phyloP scores from a whole-genome alignment of 768 basidiomycete species.

The Kondoa malvinella region DNA sequence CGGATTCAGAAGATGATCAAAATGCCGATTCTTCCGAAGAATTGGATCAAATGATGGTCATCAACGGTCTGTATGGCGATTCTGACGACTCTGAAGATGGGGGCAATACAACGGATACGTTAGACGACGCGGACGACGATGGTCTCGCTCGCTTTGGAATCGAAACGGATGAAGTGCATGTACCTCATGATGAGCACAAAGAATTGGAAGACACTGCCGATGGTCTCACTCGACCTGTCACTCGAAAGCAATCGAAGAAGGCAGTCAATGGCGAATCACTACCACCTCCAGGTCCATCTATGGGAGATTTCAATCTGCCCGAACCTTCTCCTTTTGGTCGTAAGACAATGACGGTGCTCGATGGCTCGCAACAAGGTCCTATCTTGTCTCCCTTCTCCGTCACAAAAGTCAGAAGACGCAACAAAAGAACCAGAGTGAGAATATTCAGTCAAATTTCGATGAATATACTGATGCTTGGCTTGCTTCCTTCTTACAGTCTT shows the following conservation, averaged over 20 bases:
- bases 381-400: conserved; percentile 5
- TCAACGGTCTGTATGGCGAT: not conserved
- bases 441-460: not conserved
- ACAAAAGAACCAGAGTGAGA: not conserved
- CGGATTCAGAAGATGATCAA: not conserved
- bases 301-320: not conserved
- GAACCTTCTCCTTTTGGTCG: not conserved
- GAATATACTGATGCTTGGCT: not conserved
- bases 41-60: conserved; percentile 9
- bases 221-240: conserved; percentile 11
- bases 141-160: conserved; percentile 24
- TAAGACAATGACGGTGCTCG: not conserved
- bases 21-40: conserved; percentile 1
- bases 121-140: conserved; percentile 21
- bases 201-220: conserved; percentile 14
- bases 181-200: conserved; percentile 17
- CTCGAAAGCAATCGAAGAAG: not conserved
- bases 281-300: not conserved
- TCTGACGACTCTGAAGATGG: conserved; percentile 17
- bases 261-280: not conserved
- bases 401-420: not conserved
- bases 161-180: conserved; percentile 18
- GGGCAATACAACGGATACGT: conserved; percentile 20
- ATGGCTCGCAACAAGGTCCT: not conserved
- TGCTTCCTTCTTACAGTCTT: not conserved